A percentile compares a stretch with the other conserved stretches of the same genome.
These are phyloP conservation scores for Cyclostephanos tholiformis DNA, from an alignment of 108 stramenopile genomes.

Conservation along the genomic window DNA sequence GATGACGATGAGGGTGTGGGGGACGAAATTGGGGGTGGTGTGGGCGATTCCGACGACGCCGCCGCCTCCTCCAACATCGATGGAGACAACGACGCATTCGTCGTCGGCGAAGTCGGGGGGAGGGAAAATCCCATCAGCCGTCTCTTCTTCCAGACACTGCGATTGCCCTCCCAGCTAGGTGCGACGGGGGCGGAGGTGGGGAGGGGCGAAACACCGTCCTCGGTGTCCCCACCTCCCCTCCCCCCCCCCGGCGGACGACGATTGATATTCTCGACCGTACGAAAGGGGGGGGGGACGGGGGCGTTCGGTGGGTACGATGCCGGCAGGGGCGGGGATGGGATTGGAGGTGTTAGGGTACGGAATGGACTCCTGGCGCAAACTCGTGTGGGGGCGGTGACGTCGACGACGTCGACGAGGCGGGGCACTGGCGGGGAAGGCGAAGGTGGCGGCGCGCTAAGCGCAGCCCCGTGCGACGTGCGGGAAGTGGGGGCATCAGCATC, in stretches of 20 bases:
- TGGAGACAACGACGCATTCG: not conserved
- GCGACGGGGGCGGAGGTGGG: slow-evolving; percentile 7
- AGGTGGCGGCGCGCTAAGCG: not conserved
- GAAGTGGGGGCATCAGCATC: too few species aligned
- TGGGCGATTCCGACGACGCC: not conserved
- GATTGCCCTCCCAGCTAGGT: slow-evolving; percentile 46
- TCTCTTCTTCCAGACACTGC: slow-evolving; percentile 16
- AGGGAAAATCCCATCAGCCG: not conserved
- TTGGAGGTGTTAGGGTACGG: not conserved
- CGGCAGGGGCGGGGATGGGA: not conserved
- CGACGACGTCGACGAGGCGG: too few species aligned
- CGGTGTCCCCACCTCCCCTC: not conserved
- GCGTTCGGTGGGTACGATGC: not conserved
- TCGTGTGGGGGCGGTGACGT: not conserved
- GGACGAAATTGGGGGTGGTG: not conserved
- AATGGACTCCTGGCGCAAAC: not conserved
- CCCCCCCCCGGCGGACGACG: slow-evolving; percentile 35
- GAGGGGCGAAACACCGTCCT: not conserved
- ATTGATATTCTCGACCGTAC: slow-evolving; percentile 31
- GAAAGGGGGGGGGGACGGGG: not conserved
- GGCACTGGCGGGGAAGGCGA: not conserved
- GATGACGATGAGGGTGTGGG: not conserved
- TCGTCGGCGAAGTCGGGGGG: not conserved
- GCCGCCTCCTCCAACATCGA: not conserved
- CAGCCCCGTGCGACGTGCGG: too few species aligned